Base-by-base conservation (phyloP, 768 basidiomycete species). In the Kwoniella dendrophila region DNA sequence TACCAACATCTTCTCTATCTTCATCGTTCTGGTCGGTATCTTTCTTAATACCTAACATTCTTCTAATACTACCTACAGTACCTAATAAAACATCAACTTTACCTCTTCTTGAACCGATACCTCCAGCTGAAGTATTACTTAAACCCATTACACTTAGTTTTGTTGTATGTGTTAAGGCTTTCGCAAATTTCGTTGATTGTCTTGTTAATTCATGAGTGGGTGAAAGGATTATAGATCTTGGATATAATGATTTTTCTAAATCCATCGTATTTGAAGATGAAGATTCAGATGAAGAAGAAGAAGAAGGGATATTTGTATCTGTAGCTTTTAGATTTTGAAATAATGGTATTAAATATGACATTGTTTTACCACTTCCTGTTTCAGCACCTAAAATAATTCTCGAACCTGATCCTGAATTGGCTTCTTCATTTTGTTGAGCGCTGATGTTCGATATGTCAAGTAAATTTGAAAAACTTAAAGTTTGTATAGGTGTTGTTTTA, bases 331-430 rank as follows among this genome's bases (percentile, higher is more conserved):
- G 81, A 64, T 84, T 81, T 66, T 94, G 89, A 1, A 95, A 82
- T 56, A 94, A 78, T 0, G 92, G 92, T 4, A 94, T 83, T 43
- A 94, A 84, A 77, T 93, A 95, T 0, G 93, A 92, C 29, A 94
- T 84, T 1, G 89, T 92, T 80, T 95, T 95, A 0, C 92, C 92
- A 0, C 90, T 92, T 16, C 93, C 92, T 0, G 91, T 95, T 78
- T 94, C 92, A 0, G 89, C 87, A 0, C 90, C 92, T 1, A 95
- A 83, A 5, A 95, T 83, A 66, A 83, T 55, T 48, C 57, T 38
- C 11, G 40, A 34, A 14, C 30, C 40, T 26, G 10, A 24, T 7
- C 7, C 16, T 22, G 22, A 4, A 45, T 3, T 20, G 20, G 12
- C 41, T 16, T 7, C 34, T 36, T 20, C 41, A 6, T 20, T 20